Evolutionary conservation across 257 asterid species (phyloP), one percentile per base, ranked within the genome.

Genomic region (Solanum piurae): DNA sequence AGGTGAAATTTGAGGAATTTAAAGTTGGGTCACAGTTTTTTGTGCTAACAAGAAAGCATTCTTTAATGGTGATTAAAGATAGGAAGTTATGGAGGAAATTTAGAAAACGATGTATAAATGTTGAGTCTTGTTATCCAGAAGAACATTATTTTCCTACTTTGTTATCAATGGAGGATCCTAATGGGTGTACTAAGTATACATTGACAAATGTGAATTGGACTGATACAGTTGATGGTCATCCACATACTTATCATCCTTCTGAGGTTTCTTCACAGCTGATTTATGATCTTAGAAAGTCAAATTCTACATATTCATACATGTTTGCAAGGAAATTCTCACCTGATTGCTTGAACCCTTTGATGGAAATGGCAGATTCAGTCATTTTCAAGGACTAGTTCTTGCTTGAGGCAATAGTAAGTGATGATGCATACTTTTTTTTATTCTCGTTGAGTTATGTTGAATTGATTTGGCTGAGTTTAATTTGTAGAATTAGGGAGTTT

Each of bases 81-180:
- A 91, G 96, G 92, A 91, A 91, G 87, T 87, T 96, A 14, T 96
- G 99, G 99, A 92, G 94, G 93, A 96, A 96, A 60, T 96, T 96
- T 68, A 95, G 91, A 91, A 40, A 93, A 74, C 93, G 94, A 18
- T 96, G 99, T 92, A 88, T 93, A 83, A 92, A 94, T 87, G 95
- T 94, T 36, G 93, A 95, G 8, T 92, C 95, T 27, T 96, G 99
- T 88, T 95, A 95, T 71, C 98, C 99, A 2, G 99, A 96, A 89
- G 99, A 96, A 90, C 99, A 96, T 87, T 96, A 96, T 91, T 95
- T 96, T 84, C 99, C 99, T 7, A 96, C 99, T 2, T 90, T 96
- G 85, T 37, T 96, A 64, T 92, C 98, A 31, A 96, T 94, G 98
- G 91, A 83, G 89, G 98, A 96, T 93, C 93, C 93, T 5, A 89